Percentiles rank a stretch among this genome's conserved stretches.
Conservation (phyloP, 345 rosid genomes). For the Leavenworthia alabamica region DNA sequence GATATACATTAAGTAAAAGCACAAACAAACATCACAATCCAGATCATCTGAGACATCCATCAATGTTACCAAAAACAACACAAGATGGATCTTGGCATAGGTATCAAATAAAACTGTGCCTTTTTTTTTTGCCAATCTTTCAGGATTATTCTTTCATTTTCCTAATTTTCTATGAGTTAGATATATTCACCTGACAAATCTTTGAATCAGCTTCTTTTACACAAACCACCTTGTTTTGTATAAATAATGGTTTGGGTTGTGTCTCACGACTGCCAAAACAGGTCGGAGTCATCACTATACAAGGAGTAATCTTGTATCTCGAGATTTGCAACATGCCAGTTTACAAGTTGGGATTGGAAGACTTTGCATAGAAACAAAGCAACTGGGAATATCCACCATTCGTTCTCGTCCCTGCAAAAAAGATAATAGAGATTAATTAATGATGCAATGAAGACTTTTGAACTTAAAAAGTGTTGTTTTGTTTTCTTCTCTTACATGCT, state of each 20-base stretch:
- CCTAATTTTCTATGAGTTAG: conserved; percentile 29
- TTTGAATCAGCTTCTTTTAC: conserved; percentile 30
- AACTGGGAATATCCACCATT: conserved; percentile 92
- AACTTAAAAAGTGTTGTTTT: not conserved
- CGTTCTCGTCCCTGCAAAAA: conserved; percentile 84
- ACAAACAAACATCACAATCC: conserved; percentile 5
- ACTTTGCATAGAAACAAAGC: conserved; percentile 69
- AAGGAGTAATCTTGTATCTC: conserved; percentile 86
- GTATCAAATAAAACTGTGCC: conserved; percentile 16
- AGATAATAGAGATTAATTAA: not conserved
- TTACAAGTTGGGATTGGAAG: conserved; percentile 61
- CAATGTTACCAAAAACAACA: conserved; percentile 19
- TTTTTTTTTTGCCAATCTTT: conserved; percentile 9
- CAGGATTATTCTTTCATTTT: conserved; percentile 28
- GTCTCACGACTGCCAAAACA: conserved; percentile 67
- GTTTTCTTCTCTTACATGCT: conserved; percentile 52
- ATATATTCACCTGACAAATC: conserved; percentile 32
- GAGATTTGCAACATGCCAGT: conserved; percentile 79
- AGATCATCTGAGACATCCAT: conserved; percentile 19
- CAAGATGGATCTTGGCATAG: conserved; percentile 20
- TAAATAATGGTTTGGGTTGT: conserved; percentile 7
- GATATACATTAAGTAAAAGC: not conserved
- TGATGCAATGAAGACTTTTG: conserved; percentile 4
- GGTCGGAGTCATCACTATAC: conserved; percentile 66
- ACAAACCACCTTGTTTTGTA: conserved; percentile 25